A percentile compares a stretch with the other conserved stretches of the same genome.
Evolutionary conservation across 2,329 filamentous ascomycete genomes (phyloP).

Genomic region (Aspergillus ruber): DNA sequence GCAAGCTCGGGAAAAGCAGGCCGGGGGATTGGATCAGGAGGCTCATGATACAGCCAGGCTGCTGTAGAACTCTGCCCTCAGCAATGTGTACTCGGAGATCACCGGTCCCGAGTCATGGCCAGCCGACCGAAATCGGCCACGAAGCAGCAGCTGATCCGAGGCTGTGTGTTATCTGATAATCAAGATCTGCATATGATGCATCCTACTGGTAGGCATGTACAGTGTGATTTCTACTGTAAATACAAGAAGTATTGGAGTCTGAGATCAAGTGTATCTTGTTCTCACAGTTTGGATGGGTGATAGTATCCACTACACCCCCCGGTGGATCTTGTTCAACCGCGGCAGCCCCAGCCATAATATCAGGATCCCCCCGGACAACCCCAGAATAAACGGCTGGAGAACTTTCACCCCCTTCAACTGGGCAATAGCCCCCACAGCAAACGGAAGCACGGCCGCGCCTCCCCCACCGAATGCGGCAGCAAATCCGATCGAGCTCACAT

Average conservation of each 20-base stretch:
- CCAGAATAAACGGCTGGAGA: constrained; percentile 55
- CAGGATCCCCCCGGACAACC: constrained; percentile 46
- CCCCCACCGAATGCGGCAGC: constrained; percentile 69
- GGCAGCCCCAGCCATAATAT: constrained; percentile 43
- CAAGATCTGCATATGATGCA: not conserved
- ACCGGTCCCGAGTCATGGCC: not conserved
- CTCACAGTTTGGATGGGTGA: too few species aligned
- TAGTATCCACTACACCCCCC: not conserved
- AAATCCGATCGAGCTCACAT: constrained; percentile 76
- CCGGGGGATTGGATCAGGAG: too few species aligned
- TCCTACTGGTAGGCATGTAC: too few species aligned
- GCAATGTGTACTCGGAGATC: not conserved
- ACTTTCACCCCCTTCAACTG: constrained; percentile 55
- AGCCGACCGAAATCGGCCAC: not conserved
- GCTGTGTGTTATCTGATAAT: constrained; percentile 1
- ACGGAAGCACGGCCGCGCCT: constrained; percentile 51
- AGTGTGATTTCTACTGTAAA: not conserved
- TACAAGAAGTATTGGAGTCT: too few species aligned
- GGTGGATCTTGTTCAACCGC: constrained; percentile 10
- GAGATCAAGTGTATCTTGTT: too few species aligned
- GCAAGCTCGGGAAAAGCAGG: too few species aligned
- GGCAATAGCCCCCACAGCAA: constrained; percentile 41
- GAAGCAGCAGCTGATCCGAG: not conserved
- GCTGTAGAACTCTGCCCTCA: too few species aligned
- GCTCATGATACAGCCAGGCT: too few species aligned